Conservation (phyloP, 306 rosid species). For the Pyrus betulifolia region DNA sequence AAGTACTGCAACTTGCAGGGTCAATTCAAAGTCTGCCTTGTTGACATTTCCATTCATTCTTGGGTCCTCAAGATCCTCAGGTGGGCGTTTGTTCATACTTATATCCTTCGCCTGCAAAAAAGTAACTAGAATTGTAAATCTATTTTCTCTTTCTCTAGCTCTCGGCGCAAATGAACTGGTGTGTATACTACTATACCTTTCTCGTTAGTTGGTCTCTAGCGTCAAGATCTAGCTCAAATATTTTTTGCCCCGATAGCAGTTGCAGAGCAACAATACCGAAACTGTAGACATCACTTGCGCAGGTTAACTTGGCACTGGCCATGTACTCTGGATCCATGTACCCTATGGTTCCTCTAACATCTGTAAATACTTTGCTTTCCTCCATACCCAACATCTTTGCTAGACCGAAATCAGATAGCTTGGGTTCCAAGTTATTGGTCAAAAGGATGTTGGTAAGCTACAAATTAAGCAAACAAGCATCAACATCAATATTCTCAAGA, state of each 20-base stretch:
- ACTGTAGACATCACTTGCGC: slow-evolving; percentile 82
- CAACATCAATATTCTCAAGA: neutral
- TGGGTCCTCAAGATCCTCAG: slow-evolving; percentile 67
- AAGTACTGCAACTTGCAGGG: slow-evolving; percentile 61
- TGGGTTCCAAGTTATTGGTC: slow-evolving; percentile 55
- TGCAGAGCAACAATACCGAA: slow-evolving; percentile 79
- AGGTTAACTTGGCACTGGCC: slow-evolving; percentile 76
- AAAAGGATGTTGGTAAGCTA: slow-evolving; percentile 85
- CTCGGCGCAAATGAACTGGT: neutral
- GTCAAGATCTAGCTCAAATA: slow-evolving; percentile 66
- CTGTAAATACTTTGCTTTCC: slow-evolving; percentile 74
- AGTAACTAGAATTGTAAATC: neutral
- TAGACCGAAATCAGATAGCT: slow-evolving; percentile 84
- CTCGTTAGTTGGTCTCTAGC: slow-evolving; percentile 85
- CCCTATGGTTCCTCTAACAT: slow-evolving; percentile 83
- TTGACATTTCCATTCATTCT: slow-evolving; percentile 48
- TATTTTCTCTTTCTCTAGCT: neutral
- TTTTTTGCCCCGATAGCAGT: slow-evolving; percentile 79
- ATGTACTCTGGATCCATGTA: slow-evolving; percentile 97
- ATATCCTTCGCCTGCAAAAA: slow-evolving; percentile 68
- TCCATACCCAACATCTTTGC: slow-evolving; percentile 71
- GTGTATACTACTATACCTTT: slow-evolving; percentile 32
- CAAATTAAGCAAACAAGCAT: neutral
- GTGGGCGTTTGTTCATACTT: slow-evolving; percentile 49
- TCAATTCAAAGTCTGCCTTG: slow-evolving; percentile 47